A percentile compares a stretch with the other conserved stretches of the same genome.
These are phyloP conservation scores for Blastocystis sp. DNA, from an alignment of 352 stramenopile genomes.

Conservation along the genomic window DNA sequence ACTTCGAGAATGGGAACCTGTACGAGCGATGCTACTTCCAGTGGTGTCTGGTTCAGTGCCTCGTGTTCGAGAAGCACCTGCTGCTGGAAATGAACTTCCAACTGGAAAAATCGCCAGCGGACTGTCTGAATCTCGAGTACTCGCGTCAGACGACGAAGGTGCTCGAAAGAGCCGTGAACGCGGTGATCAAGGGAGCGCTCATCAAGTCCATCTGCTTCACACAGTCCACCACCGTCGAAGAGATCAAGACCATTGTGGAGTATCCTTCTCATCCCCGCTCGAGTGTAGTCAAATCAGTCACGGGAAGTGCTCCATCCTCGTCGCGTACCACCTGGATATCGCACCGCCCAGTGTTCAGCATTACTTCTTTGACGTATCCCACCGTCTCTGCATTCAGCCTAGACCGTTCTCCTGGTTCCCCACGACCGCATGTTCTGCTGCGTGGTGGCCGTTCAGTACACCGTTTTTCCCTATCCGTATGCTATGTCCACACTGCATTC, in stretches of 20 bases:
- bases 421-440: conserved; percentile 62
- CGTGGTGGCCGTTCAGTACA: conserved; percentile 50
- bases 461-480: conserved; percentile 31
- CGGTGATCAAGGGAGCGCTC: conserved; percentile 49
- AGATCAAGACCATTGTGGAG: conserved; percentile 29
- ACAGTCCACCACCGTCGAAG: conserved; percentile 17
- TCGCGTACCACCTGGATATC: conserved; percentile 32
- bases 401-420: conserved; percentile 28
- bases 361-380: conserved; percentile 39
- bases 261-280: neutral
- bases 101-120: neutral
- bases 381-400: neutral
- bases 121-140: neutral
- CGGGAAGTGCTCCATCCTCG: conserved; percentile 66
- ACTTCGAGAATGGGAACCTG: conserved; percentile 53
- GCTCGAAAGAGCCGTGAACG: conserved; percentile 44
- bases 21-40: conserved; percentile 60
- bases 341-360: neutral
- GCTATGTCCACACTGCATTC: neutral
- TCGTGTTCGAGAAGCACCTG: conserved; percentile 54
- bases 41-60: conserved; percentile 51
- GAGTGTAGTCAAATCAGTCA: conserved; percentile 32
- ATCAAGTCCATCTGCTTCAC: conserved; percentile 64
- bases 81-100: conserved; percentile 62
- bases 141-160: conserved; percentile 23